phyloP scores from a whole-genome alignment of 148 eudicot genomes.

The Chenopodium album region DNA sequence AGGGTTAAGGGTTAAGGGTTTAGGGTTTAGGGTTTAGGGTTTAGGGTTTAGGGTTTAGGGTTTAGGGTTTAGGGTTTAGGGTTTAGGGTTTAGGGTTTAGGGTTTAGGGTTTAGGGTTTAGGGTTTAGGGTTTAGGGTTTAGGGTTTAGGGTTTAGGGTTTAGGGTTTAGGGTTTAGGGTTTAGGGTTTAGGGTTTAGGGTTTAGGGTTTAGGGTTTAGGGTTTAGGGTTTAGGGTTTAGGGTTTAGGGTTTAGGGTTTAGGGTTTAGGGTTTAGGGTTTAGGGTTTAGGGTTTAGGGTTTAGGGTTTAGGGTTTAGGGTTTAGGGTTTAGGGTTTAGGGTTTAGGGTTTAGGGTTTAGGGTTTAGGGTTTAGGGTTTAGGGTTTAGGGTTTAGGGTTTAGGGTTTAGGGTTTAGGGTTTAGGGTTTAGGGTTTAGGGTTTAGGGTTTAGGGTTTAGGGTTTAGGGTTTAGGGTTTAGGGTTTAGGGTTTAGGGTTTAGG shows the following conservation, averaged over 20 bases:
- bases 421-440: constrained; percentile 20
- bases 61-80: constrained; percentile 16
- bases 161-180: constrained; percentile 24
- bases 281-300: constrained; percentile 24
- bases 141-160: constrained; percentile 25
- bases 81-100: constrained; percentile 20
- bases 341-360: constrained; percentile 21
- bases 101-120: constrained; percentile 15
- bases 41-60: constrained; percentile 18
- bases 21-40: constrained; percentile 16
- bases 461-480: constrained; percentile 24
- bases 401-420: constrained; percentile 25
- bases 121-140: constrained; percentile 23
- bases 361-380: constrained; percentile 23
- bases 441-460: constrained; percentile 19
- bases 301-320: constrained; percentile 22
- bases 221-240: constrained; percentile 19
- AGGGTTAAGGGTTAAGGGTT: constrained; percentile 18
- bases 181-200: constrained; percentile 20
- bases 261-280: constrained; percentile 22
- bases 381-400: constrained; percentile 15
- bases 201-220: constrained; percentile 13
- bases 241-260: constrained; percentile 26
- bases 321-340: constrained; percentile 21
- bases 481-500: constrained; percentile 21